Base-by-base conservation (phyloP, 805 yeast species). In the Metschnikowia gelsemii region DNA sequence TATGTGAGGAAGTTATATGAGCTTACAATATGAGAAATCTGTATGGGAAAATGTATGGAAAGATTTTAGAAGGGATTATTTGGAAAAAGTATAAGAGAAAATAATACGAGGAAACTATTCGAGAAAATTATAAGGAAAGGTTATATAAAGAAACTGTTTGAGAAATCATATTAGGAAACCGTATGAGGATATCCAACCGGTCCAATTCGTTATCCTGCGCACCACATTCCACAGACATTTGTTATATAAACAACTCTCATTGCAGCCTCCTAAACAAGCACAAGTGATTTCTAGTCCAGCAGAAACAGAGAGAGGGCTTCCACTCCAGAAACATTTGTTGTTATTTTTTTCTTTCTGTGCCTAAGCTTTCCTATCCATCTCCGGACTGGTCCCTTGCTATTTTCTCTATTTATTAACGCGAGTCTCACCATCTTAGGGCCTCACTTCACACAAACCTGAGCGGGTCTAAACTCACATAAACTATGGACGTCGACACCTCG, bases 401-500 rank as follows among this genome's bases (percentile, higher is more conserved):
- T 28, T 26, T 8, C 18, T n/a, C 12, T 12, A 18, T 12, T 18
- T 14, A 24, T 34, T 29, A 16, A 13, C 20, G 21, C 32, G 18
- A 25, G 18, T 12, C 21, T 9, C 18, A n/a, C 31, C 4, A n/a
- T 24, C n/a, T n/a, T 17, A 26, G 29, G n/a, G 29, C 14, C 29
- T 26, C 29, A 26, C 29, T 26, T 26, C 19, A 23, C 35, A 29
- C 35, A 30, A 19, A 33, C 32, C 17, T 16, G n/a, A 30, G 5
- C 18, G 9, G 11, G 11, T 18, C 22, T n/a, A 11, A 18, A 16
- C 27, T n/a, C 21, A 27, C 34, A 13, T 7, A 12, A 12, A 33
- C n/a, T 20, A 49, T 49, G 52, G 45, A 49, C 24, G 30, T 50
- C 32, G 58, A 57, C 39, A 35, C 47, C 22, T 39, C 50, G n/a